Evolutionary conservation across 495 filamentous ascomycete species (phyloP).

Genomic region (Viridothelium virens): DNA sequence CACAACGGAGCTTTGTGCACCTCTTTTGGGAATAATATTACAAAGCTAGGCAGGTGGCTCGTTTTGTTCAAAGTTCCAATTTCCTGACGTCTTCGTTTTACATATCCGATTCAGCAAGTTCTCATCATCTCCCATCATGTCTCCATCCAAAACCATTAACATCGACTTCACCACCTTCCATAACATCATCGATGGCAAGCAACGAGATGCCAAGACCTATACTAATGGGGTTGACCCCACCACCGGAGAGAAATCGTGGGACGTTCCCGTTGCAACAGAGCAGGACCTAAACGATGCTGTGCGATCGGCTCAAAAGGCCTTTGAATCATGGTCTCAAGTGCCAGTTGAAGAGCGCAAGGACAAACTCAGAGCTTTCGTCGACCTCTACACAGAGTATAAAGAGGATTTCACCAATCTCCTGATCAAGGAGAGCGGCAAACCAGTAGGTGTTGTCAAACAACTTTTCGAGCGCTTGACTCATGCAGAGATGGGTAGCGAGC

Average conservation of each 20-base stretch:
- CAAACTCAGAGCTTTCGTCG: slow-evolving; percentile 46
- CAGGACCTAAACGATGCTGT: slow-evolving; percentile 52
- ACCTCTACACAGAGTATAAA: slow-evolving; percentile 39
- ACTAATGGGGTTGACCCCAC: slow-evolving; percentile 46
- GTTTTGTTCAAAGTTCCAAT: neutral
- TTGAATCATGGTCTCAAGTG: slow-evolving; percentile 45
- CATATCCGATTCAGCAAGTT: neutral
- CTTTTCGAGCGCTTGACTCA: neutral
- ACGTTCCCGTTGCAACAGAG: slow-evolving; percentile 46
- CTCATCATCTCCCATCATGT: slow-evolving; percentile 28
- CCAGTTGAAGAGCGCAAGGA: slow-evolving; percentile 49
- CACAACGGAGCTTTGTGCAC: too few relatives aligned
- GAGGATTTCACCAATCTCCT: slow-evolving; percentile 45
- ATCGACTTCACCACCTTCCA: slow-evolving; percentile 38
- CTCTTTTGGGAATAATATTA: too few relatives aligned
- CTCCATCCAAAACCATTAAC: slow-evolving; percentile 33
- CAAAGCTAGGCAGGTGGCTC: neutral
- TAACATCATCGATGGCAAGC: slow-evolving; percentile 46
- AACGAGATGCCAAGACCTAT: slow-evolving; percentile 28
- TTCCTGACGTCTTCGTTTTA: neutral
- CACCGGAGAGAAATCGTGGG: slow-evolving; percentile 43
- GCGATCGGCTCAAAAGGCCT: slow-evolving; percentile 41
- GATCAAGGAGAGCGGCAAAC: slow-evolving; percentile 53
- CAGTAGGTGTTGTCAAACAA: slow-evolving; percentile 28
- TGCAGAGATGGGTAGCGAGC: slow-evolving; percentile 11